Percentiles rank a stretch among this genome's conserved stretches.
Evolutionary conservation across 441 rosid genomes (phyloP).

Genomic region (Sinapis alba): DNA sequence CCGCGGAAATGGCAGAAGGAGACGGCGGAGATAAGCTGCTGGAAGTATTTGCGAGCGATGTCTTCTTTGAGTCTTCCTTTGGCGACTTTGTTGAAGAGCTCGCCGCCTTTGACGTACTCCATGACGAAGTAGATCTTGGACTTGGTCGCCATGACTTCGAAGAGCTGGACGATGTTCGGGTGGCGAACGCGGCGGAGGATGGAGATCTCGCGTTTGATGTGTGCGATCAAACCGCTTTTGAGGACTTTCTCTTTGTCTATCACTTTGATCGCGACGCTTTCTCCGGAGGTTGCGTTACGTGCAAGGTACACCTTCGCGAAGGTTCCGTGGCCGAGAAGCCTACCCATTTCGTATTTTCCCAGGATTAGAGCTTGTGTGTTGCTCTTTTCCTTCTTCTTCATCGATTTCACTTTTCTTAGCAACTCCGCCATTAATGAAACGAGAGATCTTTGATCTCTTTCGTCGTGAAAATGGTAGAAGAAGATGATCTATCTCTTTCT

Average conservation of each 20-base stretch:
- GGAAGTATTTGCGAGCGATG: conserved; percentile 72
- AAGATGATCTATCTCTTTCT: conserved; percentile 25
- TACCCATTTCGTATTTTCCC: conserved; percentile 81
- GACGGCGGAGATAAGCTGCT: conserved; percentile 80
- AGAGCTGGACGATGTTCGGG: conserved; percentile 85
- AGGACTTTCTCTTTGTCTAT: conserved; percentile 85
- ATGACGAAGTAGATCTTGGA: conserved; percentile 90
- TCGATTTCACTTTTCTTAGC: conserved; percentile 30
- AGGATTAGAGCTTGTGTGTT: conserved; percentile 48
- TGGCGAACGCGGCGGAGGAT: conserved; percentile 91
- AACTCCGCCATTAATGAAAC: conserved; percentile 33
- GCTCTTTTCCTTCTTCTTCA: conserved; percentile 26
- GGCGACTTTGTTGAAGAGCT: conserved; percentile 79
- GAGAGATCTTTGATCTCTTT: background rate
- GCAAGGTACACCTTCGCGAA: conserved; percentile 91
- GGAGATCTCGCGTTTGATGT: conserved; percentile 88
- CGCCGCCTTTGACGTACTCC: conserved; percentile 92
- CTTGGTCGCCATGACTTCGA: conserved; percentile 93
- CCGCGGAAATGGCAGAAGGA: conserved; percentile 84
- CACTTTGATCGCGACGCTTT: conserved; percentile 78
- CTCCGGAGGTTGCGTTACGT: conserved; percentile 59
- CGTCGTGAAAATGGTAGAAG: conserved; percentile 21
- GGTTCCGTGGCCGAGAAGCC: conserved; percentile 91
- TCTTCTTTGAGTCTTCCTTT: conserved; percentile 78
- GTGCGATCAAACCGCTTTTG: conserved; percentile 68